Conservation (phyloP, 768 basidiomycete species). For the Tulasnella sp. region DNA sequence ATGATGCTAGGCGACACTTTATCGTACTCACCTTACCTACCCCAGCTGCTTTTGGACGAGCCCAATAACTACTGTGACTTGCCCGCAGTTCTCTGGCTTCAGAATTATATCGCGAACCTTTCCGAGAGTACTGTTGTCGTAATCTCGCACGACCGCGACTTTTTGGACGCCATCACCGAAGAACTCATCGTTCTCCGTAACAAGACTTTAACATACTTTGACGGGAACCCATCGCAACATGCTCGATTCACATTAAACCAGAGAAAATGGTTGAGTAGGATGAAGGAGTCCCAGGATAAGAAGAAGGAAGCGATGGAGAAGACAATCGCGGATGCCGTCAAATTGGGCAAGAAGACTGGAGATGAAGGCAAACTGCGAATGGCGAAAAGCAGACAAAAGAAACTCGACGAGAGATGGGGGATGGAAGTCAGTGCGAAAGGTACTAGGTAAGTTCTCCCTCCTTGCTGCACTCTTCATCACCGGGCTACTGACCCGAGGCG, state of each 20-base stretch:
- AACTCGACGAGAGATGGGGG: slow-evolving; percentile 39
- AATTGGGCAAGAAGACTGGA: slow-evolving; percentile 48
- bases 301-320: slow-evolving; percentile 46
- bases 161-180: slow-evolving; percentile 51
- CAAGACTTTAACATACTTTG: slow-evolving; percentile 45
- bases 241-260: slow-evolving; percentile 39
- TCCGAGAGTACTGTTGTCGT: slow-evolving; percentile 45
- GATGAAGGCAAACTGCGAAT: slow-evolving; percentile 50
- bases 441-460: slow-evolving; percentile 30
- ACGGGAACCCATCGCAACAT: slow-evolving; percentile 48
- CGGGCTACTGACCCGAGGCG: neutral
- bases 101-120: slow-evolving; percentile 40
- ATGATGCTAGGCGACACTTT: neutral
- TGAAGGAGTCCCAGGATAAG: slow-evolving; percentile 37
- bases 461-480: slow-evolving; percentile 9
- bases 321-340: slow-evolving; percentile 46
- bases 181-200: slow-evolving; percentile 55
- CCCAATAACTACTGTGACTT: slow-evolving; percentile 38
- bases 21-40: too few species aligned
- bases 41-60: slow-evolving; percentile 18
- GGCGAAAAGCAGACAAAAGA: slow-evolving; percentile 53
- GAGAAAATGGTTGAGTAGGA: slow-evolving; percentile 34
- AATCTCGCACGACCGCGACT: slow-evolving; percentile 58
- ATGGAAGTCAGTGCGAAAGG: slow-evolving; percentile 36
- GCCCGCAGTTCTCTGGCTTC: slow-evolving; percentile 28